Evolutionary conservation across 2,329 filamentous ascomycete species (phyloP).

Genomic region (Phyllosticta citrichinensis): DNA sequence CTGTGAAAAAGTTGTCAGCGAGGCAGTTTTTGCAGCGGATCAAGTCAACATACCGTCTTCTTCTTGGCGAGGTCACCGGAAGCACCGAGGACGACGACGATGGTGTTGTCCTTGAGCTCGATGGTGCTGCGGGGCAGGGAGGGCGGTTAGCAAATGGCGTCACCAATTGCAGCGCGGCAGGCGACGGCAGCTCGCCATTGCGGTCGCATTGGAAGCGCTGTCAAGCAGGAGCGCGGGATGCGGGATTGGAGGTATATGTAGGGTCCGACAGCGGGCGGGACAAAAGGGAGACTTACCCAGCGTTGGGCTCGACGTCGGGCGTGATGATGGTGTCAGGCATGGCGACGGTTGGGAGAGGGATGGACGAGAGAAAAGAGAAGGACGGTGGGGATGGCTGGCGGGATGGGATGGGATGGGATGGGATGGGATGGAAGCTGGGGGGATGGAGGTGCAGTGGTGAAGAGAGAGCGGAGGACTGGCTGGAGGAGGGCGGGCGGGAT

Average conservation of each 20-base stretch:
- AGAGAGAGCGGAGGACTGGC: background rate
- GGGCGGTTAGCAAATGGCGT: slow-evolving; percentile 3
- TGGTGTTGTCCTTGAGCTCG: slow-evolving; percentile 97
- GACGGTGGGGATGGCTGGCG: background rate
- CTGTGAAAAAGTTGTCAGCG: slow-evolving; percentile 36
- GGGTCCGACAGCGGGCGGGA: background rate
- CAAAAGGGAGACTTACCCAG: slow-evolving; percentile 31
- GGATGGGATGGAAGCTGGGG: too few relatives aligned
- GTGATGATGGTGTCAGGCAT: slow-evolving; percentile 42
- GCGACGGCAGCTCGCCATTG: background rate
- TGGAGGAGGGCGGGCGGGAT: background rate
- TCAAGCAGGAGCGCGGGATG: background rate
- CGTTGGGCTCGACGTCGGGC: slow-evolving; percentile 35
- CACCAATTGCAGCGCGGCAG: background rate
- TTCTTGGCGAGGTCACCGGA: slow-evolving; percentile 98
- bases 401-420: too few relatives aligned
- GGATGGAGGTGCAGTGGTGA: background rate
- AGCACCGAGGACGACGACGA: slow-evolving; percentile 91
- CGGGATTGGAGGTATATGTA: background rate
- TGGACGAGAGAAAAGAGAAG: background rate
- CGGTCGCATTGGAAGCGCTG: background rate
- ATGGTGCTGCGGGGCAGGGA: slow-evolving; percentile 50
- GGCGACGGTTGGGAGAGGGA: slow-evolving; percentile 14
- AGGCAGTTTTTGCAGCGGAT: slow-evolving; percentile 8
- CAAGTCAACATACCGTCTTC: slow-evolving; percentile 67